Evolutionary conservation across 805 yeast genomes (phyloP).

Genomic region (Ogataea minuta): DNA sequence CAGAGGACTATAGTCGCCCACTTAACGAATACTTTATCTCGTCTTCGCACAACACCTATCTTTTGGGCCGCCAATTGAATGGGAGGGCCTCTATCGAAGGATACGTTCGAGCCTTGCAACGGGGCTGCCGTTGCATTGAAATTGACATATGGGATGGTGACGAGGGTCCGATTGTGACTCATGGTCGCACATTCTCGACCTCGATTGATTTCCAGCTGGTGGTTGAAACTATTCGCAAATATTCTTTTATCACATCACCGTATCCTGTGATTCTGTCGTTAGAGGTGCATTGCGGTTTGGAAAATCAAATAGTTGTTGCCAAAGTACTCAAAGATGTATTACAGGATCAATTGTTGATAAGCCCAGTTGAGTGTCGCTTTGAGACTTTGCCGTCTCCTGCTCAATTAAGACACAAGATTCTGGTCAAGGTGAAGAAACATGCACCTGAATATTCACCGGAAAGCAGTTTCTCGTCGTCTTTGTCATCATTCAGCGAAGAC

Average conservation of each 20-base stretch:
- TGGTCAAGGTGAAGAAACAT: slow-evolving; percentile 72
- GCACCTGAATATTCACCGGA: slow-evolving; percentile 3
- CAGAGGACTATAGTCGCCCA: slow-evolving; percentile 57
- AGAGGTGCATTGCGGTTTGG: slow-evolving; percentile 74
- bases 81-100: slow-evolving; percentile 89
- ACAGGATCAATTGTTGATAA: slow-evolving; percentile 53
- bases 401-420: slow-evolving; percentile 63
- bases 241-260: slow-evolving; percentile 85
- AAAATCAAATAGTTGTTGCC: slow-evolving; percentile 63
- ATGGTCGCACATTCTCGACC: slow-evolving; percentile 81
- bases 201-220: slow-evolving; percentile 71
- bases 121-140: slow-evolving; percentile 94
- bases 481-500: slow-evolving; percentile 34
- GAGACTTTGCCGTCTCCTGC: slow-evolving; percentile 65
- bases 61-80: slow-evolving; percentile 83
- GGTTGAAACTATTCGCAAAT: slow-evolving; percentile 68
- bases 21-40: slow-evolving; percentile 85
- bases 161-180: slow-evolving; percentile 81
- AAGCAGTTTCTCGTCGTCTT: slow-evolving; percentile 25
- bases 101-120: slow-evolving; percentile 78
- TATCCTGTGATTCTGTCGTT: slow-evolving; percentile 83
- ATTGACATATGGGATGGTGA: slow-evolving; percentile 89
- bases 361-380: slow-evolving; percentile 33
- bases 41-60: slow-evolving; percentile 92
- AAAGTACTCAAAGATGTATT: slow-evolving; percentile 52